Percentiles rank a stretch among this genome's conserved stretches.
Conservation (phyloP, 768 basidiomycete species). For the Rhodotorula graminis region DNA sequence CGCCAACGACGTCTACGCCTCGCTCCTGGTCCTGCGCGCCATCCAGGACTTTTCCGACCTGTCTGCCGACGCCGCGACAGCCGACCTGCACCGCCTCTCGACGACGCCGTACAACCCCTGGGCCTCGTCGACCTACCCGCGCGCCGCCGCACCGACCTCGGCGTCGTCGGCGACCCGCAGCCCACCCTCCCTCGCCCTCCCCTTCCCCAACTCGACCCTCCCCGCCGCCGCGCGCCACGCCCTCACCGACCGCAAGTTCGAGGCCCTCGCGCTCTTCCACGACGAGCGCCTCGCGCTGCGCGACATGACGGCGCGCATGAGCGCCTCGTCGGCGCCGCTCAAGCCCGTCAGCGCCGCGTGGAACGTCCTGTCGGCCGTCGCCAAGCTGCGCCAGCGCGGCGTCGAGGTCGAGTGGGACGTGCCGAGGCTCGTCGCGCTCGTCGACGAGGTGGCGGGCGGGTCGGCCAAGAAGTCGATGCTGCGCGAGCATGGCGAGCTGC, state of each 20-base stretch:
- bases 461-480: neutral
- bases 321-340: neutral
- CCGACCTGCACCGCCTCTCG: neutral
- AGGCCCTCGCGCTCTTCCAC: constrained; percentile 18
- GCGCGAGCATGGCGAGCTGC: neutral
- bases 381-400: neutral
- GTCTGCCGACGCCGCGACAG: neutral
- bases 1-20: constrained; percentile 37
- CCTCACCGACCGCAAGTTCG: constrained; percentile 12
- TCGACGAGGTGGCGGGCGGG: neutral
- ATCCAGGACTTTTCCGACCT: constrained; percentile 5
- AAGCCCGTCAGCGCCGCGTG: constrained; percentile 11
- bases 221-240: neutral
- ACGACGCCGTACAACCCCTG: neutral
- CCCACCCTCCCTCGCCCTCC: neutral
- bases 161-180: neutral
- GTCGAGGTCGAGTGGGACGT: constrained; percentile 16
- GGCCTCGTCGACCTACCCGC: neutral
- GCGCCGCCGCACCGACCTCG: neutral
- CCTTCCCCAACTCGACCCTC: neutral
- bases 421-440: neutral
- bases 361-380: constrained; percentile 2
- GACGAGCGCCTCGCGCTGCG: neutral
- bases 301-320: constrained; percentile 1
- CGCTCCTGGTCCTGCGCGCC: neutral